phyloP scores from a whole-genome alignment of 176 grass and related monocot species.

The Eleusine indica region DNA sequence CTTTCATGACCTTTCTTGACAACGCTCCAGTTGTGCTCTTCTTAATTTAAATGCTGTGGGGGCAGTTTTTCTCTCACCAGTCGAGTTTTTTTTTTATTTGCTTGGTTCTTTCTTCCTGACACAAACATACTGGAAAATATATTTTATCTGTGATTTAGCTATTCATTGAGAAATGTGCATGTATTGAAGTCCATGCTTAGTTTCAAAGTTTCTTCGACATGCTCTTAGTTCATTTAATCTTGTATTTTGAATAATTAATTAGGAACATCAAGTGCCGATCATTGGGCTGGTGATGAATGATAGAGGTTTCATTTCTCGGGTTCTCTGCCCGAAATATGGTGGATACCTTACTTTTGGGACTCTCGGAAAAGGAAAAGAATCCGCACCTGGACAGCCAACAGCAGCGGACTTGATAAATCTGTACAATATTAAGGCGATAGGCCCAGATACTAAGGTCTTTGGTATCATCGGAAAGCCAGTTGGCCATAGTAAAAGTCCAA shows the following conservation, averaged over 20 bases:
- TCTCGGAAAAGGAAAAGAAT: conserved; percentile 73
- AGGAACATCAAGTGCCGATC: conserved; percentile 88
- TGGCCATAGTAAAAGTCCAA: conserved; percentile 90
- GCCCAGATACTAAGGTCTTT: conserved; percentile 78
- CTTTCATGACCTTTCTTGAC: no score
- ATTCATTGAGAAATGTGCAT: conserved; percentile 32
- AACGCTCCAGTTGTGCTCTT: no score
- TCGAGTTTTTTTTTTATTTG: not conserved
- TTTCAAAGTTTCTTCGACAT: conserved; percentile 13
- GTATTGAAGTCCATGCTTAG: conserved; percentile 28
- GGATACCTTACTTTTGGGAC: conserved; percentile 93
- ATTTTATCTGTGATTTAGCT: conserved; percentile 15
- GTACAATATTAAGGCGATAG: conserved; percentile 76
- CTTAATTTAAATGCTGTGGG: no score
- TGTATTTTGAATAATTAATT: conserved; percentile 69
- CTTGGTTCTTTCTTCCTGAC: not conserved
- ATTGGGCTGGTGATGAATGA: conserved; percentile 98
- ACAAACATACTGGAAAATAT: not conserved
- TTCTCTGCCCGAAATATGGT: conserved; percentile 93
- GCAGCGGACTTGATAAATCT: conserved; percentile 73
- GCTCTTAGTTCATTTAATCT: conserved; percentile 45
- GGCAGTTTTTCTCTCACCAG: no score
- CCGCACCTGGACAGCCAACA: conserved; percentile 74
- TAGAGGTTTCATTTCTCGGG: conserved; percentile 82
- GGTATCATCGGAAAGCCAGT: conserved; percentile 94